phyloP scores from a whole-genome alignment of 768 basidiomycete species.

The Rhizopogon sp. region DNA sequence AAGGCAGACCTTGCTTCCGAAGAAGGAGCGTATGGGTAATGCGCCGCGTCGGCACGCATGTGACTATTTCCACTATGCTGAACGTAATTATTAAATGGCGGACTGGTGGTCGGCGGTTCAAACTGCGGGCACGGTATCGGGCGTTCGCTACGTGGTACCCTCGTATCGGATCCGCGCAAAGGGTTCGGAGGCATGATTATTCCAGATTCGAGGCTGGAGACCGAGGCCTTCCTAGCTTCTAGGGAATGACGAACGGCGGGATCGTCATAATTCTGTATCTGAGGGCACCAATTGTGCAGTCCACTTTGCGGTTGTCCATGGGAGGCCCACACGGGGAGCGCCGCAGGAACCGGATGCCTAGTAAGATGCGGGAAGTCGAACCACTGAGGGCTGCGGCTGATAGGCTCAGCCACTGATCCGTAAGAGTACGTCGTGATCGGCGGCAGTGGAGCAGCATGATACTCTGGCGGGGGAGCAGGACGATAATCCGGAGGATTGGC shows the following conservation, averaged over 20 bases:
- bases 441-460: conserved; percentile 4
- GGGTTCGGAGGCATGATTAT: conserved; percentile 7
- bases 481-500: conserved; percentile 7
- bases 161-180: conserved; percentile 3
- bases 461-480: conserved; percentile 9
- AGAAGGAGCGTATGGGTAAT: neutral
- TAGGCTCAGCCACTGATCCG: conserved; percentile 8
- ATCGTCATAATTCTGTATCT: conserved; percentile 6
- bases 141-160: neutral
- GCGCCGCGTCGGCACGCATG: neutral
- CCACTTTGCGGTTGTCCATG: neutral
- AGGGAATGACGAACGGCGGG: conserved; percentile 4
- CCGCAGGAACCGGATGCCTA: conserved; percentile 20
- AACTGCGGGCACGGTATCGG: conserved; percentile 1
- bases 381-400: conserved; percentile 14
- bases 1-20: conserved; percentile 11
- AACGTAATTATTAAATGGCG: neutral
- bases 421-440: conserved; percentile 9
- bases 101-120: neutral
- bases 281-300: conserved; percentile 2
- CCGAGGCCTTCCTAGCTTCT: conserved; percentile 8
- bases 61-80: neutral
- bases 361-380: conserved; percentile 24
- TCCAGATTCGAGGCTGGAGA: conserved; percentile 8
- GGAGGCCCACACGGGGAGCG: conserved; percentile 8